Conservation (phyloP, 2,329 filamentous ascomycete species). For the Plenodomus lindquistii region DNA sequence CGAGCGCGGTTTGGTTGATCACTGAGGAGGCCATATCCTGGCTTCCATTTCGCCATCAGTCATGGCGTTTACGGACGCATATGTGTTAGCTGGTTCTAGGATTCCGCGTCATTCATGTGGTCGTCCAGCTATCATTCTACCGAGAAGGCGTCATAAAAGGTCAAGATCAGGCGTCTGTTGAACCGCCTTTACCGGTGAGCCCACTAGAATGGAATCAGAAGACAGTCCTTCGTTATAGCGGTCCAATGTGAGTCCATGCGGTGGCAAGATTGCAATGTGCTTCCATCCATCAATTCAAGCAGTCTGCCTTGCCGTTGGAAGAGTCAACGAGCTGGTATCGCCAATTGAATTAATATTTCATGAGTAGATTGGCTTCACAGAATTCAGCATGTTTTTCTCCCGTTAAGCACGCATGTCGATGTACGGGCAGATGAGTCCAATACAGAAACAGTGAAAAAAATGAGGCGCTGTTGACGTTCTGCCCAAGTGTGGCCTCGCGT, state of each 20-base stretch:
- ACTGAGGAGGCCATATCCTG: conserved; percentile 42
- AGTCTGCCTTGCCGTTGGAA: conserved; percentile 34
- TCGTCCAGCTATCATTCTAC: conserved; percentile 34
- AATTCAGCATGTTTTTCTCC: not conserved
- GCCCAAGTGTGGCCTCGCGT: conserved; percentile 32
- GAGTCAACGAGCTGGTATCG: conserved; percentile 28
- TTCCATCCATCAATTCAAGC: conserved; percentile 30
- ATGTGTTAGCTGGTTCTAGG: conserved; percentile 32
- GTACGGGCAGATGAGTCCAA: conserved; percentile 20
- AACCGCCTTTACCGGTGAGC: conserved; percentile 41
- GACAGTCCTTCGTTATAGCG: conserved; percentile 11
- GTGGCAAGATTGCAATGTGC: conserved; percentile 41
- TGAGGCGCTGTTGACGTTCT: conserved; percentile 30
- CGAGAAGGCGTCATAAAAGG: conserved; percentile 40
- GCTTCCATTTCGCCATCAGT: conserved; percentile 46
- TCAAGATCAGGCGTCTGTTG: conserved; percentile 34
- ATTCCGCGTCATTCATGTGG: conserved; percentile 32
- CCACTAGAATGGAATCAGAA: conserved; percentile 29
- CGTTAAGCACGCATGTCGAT: conserved; percentile 14
- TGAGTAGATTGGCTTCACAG: conserved; percentile 28
- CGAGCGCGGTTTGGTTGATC: conserved; percentile 51
- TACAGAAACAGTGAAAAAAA: conserved; percentile 20
- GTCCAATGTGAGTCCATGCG: conserved; percentile 24
- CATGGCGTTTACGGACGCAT: conserved; percentile 40
- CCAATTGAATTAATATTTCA: conserved; percentile 35